Evolutionary conservation across 345 rosid species (phyloP).

Genomic region (Melaleuca quinquenervia): DNA sequence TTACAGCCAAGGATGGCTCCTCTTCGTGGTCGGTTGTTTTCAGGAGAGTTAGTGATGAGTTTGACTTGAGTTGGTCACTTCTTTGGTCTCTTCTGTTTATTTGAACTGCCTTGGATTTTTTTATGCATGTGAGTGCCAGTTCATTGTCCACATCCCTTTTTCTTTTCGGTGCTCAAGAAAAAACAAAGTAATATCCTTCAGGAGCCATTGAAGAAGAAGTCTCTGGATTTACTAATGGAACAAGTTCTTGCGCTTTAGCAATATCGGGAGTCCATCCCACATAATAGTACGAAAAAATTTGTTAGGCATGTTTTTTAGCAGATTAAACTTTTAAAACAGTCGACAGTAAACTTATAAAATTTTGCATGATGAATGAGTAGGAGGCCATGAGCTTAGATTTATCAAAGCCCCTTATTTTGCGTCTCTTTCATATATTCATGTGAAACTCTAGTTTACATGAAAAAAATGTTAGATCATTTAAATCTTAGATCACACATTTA

Average conservation of each 20-base stretch:
- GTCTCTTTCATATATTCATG: not conserved
- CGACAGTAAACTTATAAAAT: no score
- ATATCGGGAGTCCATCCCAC: not conserved
- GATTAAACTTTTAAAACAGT: not conserved
- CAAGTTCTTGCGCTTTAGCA: not conserved
- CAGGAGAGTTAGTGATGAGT: not conserved
- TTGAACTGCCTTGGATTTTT: not conserved
- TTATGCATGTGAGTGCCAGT: not conserved
- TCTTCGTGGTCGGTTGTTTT: not conserved
- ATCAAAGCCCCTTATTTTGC: not conserved
- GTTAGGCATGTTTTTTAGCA: not conserved
- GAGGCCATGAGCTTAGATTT: not conserved
- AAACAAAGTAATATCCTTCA: not conserved
- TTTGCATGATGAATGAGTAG: not conserved
- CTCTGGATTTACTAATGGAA: not conserved
- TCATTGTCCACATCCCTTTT: not conserved
- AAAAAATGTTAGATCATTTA: not conserved
- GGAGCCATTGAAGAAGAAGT: not conserved
- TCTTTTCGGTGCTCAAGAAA: not conserved
- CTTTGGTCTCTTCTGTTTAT: not conserved
- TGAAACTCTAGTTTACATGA: accelerated
- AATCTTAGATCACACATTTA: not conserved
- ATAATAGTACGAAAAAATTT: not conserved
- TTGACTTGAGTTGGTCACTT: not conserved
- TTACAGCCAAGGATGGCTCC: not conserved